Base-by-base conservation (phyloP, 371 early-diverging fungal species). In the Haplosporangium sp. region DNA sequence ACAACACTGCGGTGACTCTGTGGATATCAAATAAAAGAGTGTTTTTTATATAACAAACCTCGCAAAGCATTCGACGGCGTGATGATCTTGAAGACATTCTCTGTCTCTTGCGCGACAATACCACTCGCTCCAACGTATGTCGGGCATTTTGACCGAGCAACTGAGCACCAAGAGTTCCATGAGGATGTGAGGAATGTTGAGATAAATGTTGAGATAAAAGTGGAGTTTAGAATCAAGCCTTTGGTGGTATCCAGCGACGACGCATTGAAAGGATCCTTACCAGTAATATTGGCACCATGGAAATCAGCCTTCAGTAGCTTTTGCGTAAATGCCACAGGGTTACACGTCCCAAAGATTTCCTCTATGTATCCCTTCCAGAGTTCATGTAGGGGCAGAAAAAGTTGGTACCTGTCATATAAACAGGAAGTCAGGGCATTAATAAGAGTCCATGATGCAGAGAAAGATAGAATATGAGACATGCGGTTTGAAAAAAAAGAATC, bases 61-160 rank as follows among this genome's bases (percentile, higher is more conserved):
- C 88, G 89, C 20, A 94, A 55, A 45, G 68, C 66, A 72, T 96
- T 85, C 6, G 88, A 81, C 45, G 72, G 68, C 1, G 95, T 94
- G 16, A 96, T 89, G n/a, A 97, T 82, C 40, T 90, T 85, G 68
- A 98, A 94, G 59, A 90, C 83, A 66, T 94, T 93, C 55, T 95
- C 90, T 1, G 96, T 96, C 67, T 97, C 98, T 73, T 95, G 94
- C 11, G 96, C 85, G 8, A 95, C 83, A 56, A 97, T 96, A 1
- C 98, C 97, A 11, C 86, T 77, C 0, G 86, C 64, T 4, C 96
- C 95, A 18, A 98, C 85, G 64, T 89, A 89, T 4, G 85, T 85
- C 5, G 95, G 95, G 62, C 94, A 93, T 62, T 88, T 94, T n/a
- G 96, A 91, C 56, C 90, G 84, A 40, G 85, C 77, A 10, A 97